Evolutionary conservation across 345 rosid genomes (phyloP), one percentile per base, ranked within the genome.

Genomic region (Salix dunnii): DNA sequence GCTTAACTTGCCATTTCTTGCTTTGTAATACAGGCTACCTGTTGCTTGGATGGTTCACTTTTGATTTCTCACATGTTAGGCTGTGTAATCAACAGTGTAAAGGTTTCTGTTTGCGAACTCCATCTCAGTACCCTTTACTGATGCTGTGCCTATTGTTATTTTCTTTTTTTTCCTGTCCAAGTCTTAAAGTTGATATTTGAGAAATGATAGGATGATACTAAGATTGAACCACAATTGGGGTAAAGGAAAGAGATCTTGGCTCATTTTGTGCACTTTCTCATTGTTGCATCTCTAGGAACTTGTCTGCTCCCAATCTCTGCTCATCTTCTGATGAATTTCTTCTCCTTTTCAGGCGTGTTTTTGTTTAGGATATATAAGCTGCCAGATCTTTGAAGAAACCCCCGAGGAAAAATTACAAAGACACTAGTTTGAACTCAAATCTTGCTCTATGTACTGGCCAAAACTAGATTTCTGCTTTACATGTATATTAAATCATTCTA

Each of bases 31-130:
- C 67, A 67, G 70, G 46, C 33, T 18, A 10, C 68, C 67, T 38
- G 27, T 67, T 33, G 70, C 62, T 7, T 38, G 61, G 79, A 35
- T 61, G 5, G 70, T 61, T 75, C 74, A 28, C 2, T 60, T 74
- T 82, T 65, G 46, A 16, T 61, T 64, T 46, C 73, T 17, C 14
- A 14, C 17, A 30, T 6, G 36, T 14, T 7, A 28, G 63, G 46
- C 21, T 35, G 48, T 10, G 14, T 21, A 36, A 69, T 69, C 72
- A 69, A 23, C 10, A 12, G 33, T 8, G 6, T 69, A 8, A 28
- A 16, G 12, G 60, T 43, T 30, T 3, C n/a, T 46, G 72, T 69
- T 5, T 27, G 58, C 14, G 18, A 42, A 67, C 3, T 33, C 36
- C n/a, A 21, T 9, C 4, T n/a, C 1, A n/a, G 23, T 28, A 13